These are phyloP conservation scores for Rhododendron ferrugineum DNA, from an alignment of 148 eudicot genomes.

Conservation along the genomic window DNA sequence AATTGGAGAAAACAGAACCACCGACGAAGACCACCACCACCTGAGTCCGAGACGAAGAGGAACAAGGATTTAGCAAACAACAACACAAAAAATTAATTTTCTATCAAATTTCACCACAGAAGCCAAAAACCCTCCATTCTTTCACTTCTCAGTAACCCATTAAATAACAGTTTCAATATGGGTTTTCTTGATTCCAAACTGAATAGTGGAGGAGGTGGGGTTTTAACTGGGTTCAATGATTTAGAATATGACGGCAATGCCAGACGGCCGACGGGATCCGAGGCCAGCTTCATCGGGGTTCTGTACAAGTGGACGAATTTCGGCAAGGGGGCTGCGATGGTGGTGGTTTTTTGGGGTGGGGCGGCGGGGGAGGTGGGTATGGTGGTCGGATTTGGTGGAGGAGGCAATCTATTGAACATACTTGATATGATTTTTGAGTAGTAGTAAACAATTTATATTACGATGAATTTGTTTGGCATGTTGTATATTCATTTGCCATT, in stretches of 20 bases:
- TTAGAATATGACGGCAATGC: slow-evolving; percentile 43
- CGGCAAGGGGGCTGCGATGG: slow-evolving; percentile 37
- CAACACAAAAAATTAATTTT: slow-evolving; percentile 14
- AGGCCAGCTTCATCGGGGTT: slow-evolving; percentile 52
- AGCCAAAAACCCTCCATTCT: slow-evolving; percentile 9
- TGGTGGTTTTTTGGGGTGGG: no score
- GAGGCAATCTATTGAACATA: no score
- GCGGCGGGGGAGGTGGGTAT: no score
- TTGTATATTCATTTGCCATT: no score
- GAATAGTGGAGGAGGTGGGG: slow-evolving; percentile 18
- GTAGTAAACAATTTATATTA: no score
- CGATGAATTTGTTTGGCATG: no score
- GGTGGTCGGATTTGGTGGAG: no score
- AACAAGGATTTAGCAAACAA: slow-evolving; percentile 28
- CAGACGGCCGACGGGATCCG: slow-evolving; percentile 36
- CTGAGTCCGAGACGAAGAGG: slow-evolving; percentile 40
- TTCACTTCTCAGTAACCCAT: slow-evolving; percentile 26
- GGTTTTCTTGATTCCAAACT: slow-evolving; percentile 32
- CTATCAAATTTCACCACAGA: slow-evolving; percentile 32
- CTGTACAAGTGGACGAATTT: slow-evolving; percentile 78
- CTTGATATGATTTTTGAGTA: no score
- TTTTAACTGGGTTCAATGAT: slow-evolving; percentile 40
- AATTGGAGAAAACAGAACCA: not conserved
- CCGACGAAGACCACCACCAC: not conserved
- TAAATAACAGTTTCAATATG: slow-evolving; percentile 30